phyloP scores from a whole-genome alignment of 306 rosid species.

The Canavalia gladiata region DNA sequence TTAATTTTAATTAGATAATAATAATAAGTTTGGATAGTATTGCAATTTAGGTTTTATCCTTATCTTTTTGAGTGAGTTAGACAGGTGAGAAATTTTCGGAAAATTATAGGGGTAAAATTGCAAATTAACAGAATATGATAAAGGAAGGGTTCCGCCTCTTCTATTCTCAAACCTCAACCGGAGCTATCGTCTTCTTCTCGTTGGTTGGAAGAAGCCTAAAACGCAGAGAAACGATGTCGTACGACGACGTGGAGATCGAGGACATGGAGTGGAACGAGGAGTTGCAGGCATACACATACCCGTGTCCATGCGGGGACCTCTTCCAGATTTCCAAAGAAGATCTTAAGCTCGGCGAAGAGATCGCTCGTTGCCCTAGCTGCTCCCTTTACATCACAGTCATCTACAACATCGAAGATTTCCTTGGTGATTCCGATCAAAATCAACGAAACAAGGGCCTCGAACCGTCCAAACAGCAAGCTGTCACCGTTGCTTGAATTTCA shows the following conservation, averaged over 20 bases:
- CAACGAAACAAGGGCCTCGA: slow-evolving; percentile 48
- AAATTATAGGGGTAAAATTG: too few relatives aligned
- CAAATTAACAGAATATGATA: too few relatives aligned
- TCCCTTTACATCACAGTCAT: slow-evolving; percentile 93
- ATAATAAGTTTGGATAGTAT: too few relatives aligned
- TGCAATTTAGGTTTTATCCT: too few relatives aligned
- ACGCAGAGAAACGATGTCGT: slow-evolving; percentile 67
- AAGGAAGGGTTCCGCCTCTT: too few relatives aligned
- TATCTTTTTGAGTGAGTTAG: too few relatives aligned
- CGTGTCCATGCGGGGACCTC: slow-evolving; percentile 97
- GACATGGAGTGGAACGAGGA: slow-evolving; percentile 98
- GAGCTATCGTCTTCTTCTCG: too few relatives aligned
- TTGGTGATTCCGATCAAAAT: slow-evolving; percentile 54
- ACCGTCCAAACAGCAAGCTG: slow-evolving; percentile 61
- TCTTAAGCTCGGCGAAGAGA: slow-evolving; percentile 89
- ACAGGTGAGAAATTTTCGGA: too few relatives aligned
- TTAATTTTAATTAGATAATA: too few relatives aligned
- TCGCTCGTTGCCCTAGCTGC: slow-evolving; percentile 98
- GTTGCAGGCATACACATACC: slow-evolving; percentile 83
- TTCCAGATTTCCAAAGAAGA: slow-evolving; percentile 94
- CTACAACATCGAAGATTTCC: slow-evolving; percentile 87
- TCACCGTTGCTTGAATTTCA: slow-evolving; percentile 70
- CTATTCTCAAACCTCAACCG: too few relatives aligned
- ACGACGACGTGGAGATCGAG: slow-evolving; percentile 97
- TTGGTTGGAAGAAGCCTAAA: too few relatives aligned